A percentile compares a stretch with the other conserved stretches of the same genome.
phyloP scores from a whole-genome alignment of 2,329 filamentous ascomycete genomes.

The Xylaria arbuscula region DNA sequence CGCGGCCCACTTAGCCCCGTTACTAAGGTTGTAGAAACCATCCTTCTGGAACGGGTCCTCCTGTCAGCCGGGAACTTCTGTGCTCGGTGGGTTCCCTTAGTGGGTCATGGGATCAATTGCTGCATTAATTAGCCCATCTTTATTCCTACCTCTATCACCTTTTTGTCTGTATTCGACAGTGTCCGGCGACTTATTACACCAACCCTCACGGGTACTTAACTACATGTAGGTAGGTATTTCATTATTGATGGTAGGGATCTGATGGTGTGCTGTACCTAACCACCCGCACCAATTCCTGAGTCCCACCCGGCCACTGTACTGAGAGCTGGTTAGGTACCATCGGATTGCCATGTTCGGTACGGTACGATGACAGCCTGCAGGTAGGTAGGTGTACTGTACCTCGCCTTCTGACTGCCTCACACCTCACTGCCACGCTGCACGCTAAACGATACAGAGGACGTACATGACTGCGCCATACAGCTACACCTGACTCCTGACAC shows the following conservation, averaged over 20 bases:
- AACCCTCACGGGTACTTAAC: neutral
- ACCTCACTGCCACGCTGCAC: constrained; percentile 26
- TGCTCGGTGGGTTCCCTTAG: neutral
- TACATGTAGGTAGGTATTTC: neutral
- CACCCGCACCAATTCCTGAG: neutral
- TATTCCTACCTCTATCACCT: neutral
- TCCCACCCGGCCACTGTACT: neutral
- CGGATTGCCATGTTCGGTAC: constrained; percentile 26
- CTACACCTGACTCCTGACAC: constrained; percentile 33
- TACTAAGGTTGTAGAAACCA: constrained; percentile 17
- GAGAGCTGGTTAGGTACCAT: constrained; percentile 24
- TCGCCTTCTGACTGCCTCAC: constrained; percentile 32
- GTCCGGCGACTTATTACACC: neutral
- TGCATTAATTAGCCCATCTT: constrained; percentile 26
- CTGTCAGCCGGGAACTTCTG: neutral
- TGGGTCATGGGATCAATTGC: constrained; percentile 1
- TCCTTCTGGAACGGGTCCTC: constrained; percentile 21
- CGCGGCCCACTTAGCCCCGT: constrained; percentile 1
- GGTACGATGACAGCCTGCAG: constrained; percentile 17
- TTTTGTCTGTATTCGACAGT: too few species aligned
- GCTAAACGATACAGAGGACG: neutral
- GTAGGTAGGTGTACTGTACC: neutral
- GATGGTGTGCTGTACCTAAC: neutral
- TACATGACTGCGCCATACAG: neutral
- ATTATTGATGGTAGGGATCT: too few species aligned